These are phyloP conservation scores for Strobilomyces confusus DNA, from an alignment of 768 basidiomycete genomes.

Conservation along the genomic window DNA sequence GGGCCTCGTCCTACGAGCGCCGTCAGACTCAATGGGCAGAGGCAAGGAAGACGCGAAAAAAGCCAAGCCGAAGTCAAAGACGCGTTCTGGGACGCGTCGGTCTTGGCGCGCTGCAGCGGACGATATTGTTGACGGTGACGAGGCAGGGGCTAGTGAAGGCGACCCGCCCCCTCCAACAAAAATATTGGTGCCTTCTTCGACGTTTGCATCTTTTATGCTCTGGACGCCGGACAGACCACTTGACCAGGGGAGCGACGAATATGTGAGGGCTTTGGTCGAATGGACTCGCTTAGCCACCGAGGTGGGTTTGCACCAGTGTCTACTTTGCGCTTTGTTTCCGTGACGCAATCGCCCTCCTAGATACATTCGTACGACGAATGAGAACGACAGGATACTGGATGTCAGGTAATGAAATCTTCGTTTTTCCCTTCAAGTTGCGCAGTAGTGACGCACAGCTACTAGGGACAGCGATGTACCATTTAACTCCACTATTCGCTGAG, in stretches of 20 bases:
- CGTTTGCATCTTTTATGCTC: slow-evolving; percentile 65
- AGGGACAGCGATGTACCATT: not conserved
- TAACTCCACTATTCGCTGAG: not conserved
- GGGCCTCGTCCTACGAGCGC: slow-evolving; percentile 55
- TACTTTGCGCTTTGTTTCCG: not conserved
- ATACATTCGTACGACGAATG: slow-evolving; percentile 26
- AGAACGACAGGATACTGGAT: not conserved
- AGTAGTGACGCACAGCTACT: not conserved
- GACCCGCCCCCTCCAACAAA: slow-evolving; percentile 19
- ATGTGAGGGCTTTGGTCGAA: slow-evolving; percentile 61
- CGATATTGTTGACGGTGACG: slow-evolving; percentile 26
- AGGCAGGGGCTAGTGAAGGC: slow-evolving; percentile 18
- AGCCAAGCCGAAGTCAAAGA: slow-evolving; percentile 12
- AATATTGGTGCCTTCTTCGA: slow-evolving; percentile 44
- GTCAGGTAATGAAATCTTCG: not conserved
- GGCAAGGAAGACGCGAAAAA: slow-evolving; percentile 9
- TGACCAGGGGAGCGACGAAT: slow-evolving; percentile 69
- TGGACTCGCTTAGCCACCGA: slow-evolving; percentile 65
- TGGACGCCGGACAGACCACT: slow-evolving; percentile 75
- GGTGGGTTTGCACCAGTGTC: slow-evolving; percentile 36
- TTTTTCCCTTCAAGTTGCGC: not conserved
- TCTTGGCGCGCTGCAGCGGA: slow-evolving; percentile 27
- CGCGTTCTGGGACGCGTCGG: slow-evolving; percentile 9
- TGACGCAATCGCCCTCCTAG: slow-evolving; percentile 9
- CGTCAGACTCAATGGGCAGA: slow-evolving; percentile 12